phyloP scores from a whole-genome alignment of 2,329 filamentous ascomycete species.

The Cladosporium colombiae region DNA sequence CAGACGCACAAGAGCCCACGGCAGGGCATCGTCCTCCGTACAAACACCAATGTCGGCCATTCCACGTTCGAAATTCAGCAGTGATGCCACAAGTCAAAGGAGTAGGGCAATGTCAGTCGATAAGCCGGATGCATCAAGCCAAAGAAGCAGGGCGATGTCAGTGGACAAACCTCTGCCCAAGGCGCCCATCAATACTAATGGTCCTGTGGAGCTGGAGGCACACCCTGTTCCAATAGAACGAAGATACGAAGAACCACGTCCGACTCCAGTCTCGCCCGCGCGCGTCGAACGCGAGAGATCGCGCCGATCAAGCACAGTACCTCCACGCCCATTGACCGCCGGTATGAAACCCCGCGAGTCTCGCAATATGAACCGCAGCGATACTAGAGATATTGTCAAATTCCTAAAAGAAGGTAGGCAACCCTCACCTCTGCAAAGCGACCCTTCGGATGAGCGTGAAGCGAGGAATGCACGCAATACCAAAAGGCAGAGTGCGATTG shows the following conservation, averaged over 20 bases:
- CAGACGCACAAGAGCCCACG: conserved; percentile 57
- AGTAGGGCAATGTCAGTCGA: background rate
- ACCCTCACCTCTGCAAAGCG: background rate
- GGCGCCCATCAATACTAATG: conserved; percentile 3
- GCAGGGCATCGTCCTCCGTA: conserved; percentile 23
- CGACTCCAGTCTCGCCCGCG: background rate
- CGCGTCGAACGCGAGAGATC: background rate
- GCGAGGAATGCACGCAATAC: background rate
- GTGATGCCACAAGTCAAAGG: background rate
- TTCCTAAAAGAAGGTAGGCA: conserved; percentile 16
- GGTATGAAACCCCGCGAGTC: conserved; percentile 12
- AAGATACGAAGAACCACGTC: conserved; percentile 29
- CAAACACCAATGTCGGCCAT: conserved; percentile 19
- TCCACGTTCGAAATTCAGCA: conserved; percentile 26
- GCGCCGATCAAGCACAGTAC: conserved; percentile 17
- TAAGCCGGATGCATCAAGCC: background rate
- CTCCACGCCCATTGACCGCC: conserved; percentile 18
- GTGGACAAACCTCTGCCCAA: conserved; percentile 20
- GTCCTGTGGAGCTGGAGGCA: conserved; percentile 24
- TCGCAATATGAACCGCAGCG: conserved; percentile 7
- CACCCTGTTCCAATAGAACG: conserved; percentile 28
- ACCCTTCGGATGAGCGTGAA: background rate
- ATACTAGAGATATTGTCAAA: conserved; percentile 1
- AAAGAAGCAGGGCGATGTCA: background rate
- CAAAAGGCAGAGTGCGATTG: conserved; percentile 11